Evolutionary conservation across 441 rosid genomes (phyloP).

Genomic region (Populus hybrid): DNA sequence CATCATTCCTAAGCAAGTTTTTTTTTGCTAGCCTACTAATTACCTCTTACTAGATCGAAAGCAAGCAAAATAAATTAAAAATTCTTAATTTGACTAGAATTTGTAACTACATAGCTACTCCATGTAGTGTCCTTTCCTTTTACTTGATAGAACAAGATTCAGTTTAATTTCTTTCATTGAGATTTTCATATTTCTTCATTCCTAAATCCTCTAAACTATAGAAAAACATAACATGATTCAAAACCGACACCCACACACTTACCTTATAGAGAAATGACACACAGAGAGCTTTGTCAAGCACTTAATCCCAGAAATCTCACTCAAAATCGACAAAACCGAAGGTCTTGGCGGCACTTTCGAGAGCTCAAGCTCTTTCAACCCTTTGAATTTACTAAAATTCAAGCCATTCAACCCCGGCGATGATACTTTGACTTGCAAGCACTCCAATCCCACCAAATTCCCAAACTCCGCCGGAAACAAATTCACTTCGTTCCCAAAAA

Average conservation of each 20-base stretch:
- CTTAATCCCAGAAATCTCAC: constrained; percentile 76
- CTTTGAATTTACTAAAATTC: constrained; percentile 58
- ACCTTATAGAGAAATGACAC: constrained; percentile 92
- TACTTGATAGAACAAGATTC: background rate
- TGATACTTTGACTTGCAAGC: constrained; percentile 78
- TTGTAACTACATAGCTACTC: background rate
- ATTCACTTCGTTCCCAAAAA: constrained; percentile 75
- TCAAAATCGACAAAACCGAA: constrained; percentile 68
- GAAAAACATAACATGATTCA: background rate
- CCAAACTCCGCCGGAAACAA: constrained; percentile 69
- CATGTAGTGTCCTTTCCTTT: background rate
- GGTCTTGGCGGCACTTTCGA: constrained; percentile 68
- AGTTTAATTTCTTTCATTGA: background rate
- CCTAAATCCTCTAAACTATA: background rate
- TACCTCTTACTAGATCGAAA: background rate
- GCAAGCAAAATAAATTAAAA: background rate
- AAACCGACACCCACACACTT: background rate
- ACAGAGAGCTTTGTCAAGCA: constrained; percentile 84
- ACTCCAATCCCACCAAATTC: constrained; percentile 64
- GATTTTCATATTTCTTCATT: background rate
- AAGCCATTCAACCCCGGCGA: constrained; percentile 59
- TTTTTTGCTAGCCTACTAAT: background rate
- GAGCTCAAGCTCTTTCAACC: constrained; percentile 82
- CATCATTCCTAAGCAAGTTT: background rate
- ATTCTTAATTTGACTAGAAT: background rate